Conservation (phyloP, 306 rosid species). For the Quercus glauca region DNA sequence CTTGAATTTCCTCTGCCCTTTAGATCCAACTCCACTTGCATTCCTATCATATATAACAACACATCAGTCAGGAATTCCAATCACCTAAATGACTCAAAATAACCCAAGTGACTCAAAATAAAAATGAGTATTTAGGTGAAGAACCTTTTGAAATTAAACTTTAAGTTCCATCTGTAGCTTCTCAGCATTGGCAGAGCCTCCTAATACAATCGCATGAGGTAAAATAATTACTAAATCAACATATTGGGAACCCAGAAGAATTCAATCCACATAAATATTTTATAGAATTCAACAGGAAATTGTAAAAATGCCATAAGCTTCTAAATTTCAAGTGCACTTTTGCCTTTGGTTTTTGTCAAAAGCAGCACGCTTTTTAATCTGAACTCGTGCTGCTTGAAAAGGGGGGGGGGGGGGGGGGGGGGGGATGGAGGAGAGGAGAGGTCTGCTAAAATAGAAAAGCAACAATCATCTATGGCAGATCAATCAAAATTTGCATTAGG, state of each 20-base stretch:
- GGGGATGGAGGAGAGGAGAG: no score
- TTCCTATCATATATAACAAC: slow-evolving; percentile 37
- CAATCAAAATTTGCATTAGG: not conserved
- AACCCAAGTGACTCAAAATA: not conserved
- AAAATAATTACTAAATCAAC: not conserved
- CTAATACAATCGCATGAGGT: slow-evolving; percentile 27
- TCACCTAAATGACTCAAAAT: not conserved
- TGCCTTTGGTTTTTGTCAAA: no score
- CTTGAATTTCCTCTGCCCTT: slow-evolving; percentile 61
- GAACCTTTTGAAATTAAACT: slow-evolving; percentile 76
- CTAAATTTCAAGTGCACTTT: no score
- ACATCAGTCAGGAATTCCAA: slow-evolving; percentile 5
- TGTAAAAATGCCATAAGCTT: not conserved
- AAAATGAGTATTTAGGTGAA: not conserved
- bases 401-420: no score
- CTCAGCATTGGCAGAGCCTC: slow-evolving; percentile 50
- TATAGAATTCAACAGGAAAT: not conserved
- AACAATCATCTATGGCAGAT: not conserved
- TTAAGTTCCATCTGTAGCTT: slow-evolving; percentile 81
- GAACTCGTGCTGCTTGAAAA: no score
- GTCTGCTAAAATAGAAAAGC: not conserved
- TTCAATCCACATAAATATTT: not conserved
- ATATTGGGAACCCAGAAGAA: not conserved
- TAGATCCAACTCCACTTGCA: slow-evolving; percentile 72
- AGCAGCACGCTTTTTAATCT: no score